Percentiles rank a stretch among this genome's conserved stretches.
Evolutionary conservation across 1,139 yeast species (phyloP).

Genomic region (Saccharomyces hybrid): DNA sequence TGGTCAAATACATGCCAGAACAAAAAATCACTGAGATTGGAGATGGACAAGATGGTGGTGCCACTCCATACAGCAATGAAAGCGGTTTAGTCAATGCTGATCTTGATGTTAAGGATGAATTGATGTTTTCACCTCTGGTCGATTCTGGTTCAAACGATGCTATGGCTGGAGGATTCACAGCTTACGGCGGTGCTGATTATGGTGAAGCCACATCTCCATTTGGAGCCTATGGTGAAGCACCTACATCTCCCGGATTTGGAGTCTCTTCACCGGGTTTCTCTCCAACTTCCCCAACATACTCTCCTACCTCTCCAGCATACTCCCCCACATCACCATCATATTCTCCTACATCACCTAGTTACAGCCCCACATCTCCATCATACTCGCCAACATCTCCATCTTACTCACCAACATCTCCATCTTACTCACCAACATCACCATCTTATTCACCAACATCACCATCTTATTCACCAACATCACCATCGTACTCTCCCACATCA

Average conservation of each 20-base stretch:
- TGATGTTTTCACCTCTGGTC: constrained; percentile 90
- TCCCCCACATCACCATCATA: constrained; percentile 72
- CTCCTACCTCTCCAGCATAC: constrained; percentile 67
- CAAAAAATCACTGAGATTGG: constrained; percentile 36
- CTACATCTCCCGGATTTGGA: constrained; percentile 64
- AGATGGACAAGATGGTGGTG: constrained; percentile 70
- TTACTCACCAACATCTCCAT: constrained; percentile 55
- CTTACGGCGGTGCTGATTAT: constrained; percentile 66
- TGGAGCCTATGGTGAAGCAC: constrained; percentile 51
- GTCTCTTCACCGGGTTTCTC: constrained; percentile 67
- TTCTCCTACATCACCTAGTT: constrained; percentile 73
- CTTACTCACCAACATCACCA: constrained; percentile 57
- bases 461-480: constrained; percentile 53
- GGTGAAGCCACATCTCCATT: constrained; percentile 61
- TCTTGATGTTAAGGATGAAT: constrained; percentile 71
- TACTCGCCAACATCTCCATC: constrained; percentile 58
- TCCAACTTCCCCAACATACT: constrained; percentile 68
- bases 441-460: constrained; percentile 54
- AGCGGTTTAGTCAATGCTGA: constrained; percentile 70
- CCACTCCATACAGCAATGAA: constrained; percentile 84
- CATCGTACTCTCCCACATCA: constrained; percentile 54
- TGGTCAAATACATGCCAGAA: constrained; percentile 43
- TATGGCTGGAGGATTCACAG: constrained; percentile 79
- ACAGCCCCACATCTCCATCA: constrained; percentile 50
- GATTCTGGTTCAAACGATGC: constrained; percentile 77